Evolutionary conservation across 805 yeast species (phyloP).

Genomic region (Yarrowia sp.): DNA sequence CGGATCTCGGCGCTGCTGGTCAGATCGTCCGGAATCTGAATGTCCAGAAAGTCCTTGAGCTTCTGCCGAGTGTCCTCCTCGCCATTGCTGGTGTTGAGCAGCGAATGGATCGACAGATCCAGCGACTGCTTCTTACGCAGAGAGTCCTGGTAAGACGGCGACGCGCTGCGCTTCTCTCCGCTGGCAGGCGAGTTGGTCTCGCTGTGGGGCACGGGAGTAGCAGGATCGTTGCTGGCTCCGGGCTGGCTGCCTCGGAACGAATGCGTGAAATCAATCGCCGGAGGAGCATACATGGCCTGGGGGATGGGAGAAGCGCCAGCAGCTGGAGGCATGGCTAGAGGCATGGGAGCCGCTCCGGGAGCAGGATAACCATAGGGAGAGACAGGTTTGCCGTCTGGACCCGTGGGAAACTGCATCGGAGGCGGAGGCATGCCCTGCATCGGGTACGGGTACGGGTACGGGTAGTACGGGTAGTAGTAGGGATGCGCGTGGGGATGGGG

Average conservation of each 20-base stretch:
- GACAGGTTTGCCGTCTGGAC: slow-evolving; percentile 20
- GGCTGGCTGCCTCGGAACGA: slow-evolving; percentile 46
- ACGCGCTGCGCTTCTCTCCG: slow-evolving; percentile 30
- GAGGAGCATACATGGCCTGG: slow-evolving; percentile 46
- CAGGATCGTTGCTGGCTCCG: neutral
- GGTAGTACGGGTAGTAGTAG: slow-evolving; percentile 36
- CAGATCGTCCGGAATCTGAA: slow-evolving; percentile 45
- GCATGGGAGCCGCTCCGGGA: slow-evolving; percentile 27
- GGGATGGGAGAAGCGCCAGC: slow-evolving; percentile 17
- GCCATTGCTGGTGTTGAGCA: slow-evolving; percentile 16
- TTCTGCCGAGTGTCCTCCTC: slow-evolving; percentile 31
- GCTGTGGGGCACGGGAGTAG: slow-evolving; percentile 19
- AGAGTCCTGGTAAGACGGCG: slow-evolving; percentile 17
- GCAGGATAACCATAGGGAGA: slow-evolving; percentile 31
- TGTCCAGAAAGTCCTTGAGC: slow-evolving; percentile 34
- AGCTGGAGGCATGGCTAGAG: slow-evolving; percentile 28
- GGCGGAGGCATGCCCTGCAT: slow-evolving; percentile 30
- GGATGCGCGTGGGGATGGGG: slow-evolving; percentile 27
- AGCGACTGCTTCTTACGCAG: slow-evolving; percentile 25
- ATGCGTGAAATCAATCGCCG: slow-evolving; percentile 54
- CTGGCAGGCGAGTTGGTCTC: slow-evolving; percentile 19
- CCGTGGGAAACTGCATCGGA: slow-evolving; percentile 28
- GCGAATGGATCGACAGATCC: slow-evolving; percentile 35
- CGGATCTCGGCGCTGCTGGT: slow-evolving; percentile 45
- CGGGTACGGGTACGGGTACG: slow-evolving; percentile 32